Percentiles rank a stretch among this genome's conserved stretches.
Conservation (phyloP, 2,329 filamentous ascomycete species). For the Aspergillus aculeatus region DNA sequence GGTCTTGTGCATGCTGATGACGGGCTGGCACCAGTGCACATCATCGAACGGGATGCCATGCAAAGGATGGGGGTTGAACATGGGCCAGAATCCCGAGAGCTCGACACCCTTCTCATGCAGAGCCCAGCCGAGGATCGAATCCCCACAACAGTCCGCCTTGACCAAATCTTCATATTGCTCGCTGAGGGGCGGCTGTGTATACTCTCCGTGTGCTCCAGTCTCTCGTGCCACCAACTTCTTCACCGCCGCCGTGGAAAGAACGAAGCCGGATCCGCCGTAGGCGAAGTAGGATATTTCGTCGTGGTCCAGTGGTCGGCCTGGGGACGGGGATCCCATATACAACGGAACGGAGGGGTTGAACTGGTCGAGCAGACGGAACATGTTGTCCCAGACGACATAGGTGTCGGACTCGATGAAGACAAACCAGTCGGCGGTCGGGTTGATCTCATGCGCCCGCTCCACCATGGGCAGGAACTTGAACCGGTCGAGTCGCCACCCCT, state of each 20-base stretch:
- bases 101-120: constrained; percentile 47
- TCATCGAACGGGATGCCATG: constrained; percentile 51
- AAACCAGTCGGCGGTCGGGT: constrained; percentile 54
- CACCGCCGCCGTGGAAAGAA: constrained; percentile 48
- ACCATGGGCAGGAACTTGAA: constrained; percentile 60
- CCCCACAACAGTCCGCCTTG: constrained; percentile 53
- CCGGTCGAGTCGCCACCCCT: constrained; percentile 56
- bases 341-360: constrained; percentile 47
- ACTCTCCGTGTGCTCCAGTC: constrained; percentile 32
- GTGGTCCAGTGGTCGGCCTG: constrained; percentile 30
- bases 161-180: constrained; percentile 45
- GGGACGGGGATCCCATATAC: constrained; percentile 53
- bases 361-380: constrained; percentile 51
- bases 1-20: constrained; percentile 52
- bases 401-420: constrained; percentile 59
- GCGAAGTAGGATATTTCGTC: constrained; percentile 43
- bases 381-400: constrained; percentile 47
- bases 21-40: constrained; percentile 53
- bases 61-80: constrained; percentile 51
- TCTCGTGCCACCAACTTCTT: constrained; percentile 37
- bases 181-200: constrained; percentile 39
- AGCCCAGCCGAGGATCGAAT: constrained; percentile 52
- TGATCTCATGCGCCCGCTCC: constrained; percentile 49
- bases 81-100: constrained; percentile 50
- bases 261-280: constrained; percentile 51